Evolutionary conservation across 352 stramenopile genomes (phyloP).

Genomic region (Phytophthora podocarpi): DNA sequence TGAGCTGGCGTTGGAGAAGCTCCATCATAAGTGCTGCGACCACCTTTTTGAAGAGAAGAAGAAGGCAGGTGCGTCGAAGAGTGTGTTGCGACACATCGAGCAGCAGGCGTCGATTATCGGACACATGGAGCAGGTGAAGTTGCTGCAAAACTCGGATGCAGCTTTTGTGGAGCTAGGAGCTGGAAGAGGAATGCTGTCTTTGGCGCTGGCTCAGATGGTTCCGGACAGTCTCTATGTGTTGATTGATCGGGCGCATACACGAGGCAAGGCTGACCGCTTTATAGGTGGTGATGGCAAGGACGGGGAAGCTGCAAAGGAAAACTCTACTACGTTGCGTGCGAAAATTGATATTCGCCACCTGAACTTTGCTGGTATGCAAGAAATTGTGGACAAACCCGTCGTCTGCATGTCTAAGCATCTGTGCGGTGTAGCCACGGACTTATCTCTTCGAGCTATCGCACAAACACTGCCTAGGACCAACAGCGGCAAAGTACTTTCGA

Average conservation of each 20-base stretch:
- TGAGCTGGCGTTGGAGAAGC: constrained; percentile 63
- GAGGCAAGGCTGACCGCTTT: constrained; percentile 78
- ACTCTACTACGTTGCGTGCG: constrained; percentile 48
- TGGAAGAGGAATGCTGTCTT: constrained; percentile 78
- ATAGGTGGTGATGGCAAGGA: constrained; percentile 47
- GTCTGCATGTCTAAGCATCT: constrained; percentile 89
- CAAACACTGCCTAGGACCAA: constrained; percentile 46
- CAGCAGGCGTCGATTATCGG: constrained; percentile 85
- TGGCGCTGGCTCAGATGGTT: constrained; percentile 73
- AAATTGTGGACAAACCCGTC: constrained; percentile 51
- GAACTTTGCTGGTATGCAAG: constrained; percentile 70
- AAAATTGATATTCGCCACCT: constrained; percentile 90
- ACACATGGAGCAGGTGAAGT: constrained; percentile 64
- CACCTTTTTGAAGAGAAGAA: constrained; percentile 70
- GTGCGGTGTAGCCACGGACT: constrained; percentile 80
- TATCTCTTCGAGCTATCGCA: constrained; percentile 72
- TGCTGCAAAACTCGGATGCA: constrained; percentile 49
- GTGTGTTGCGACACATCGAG: constrained; percentile 77
- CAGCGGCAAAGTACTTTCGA: neutral
- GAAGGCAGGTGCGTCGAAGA: constrained; percentile 56
- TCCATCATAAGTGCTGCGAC: constrained; percentile 70
- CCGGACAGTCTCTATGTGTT: constrained; percentile 71
- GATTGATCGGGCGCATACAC: constrained; percentile 73
- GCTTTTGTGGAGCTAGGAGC: constrained; percentile 79
- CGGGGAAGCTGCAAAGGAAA: constrained; percentile 26